A percentile compares a stretch with the other conserved stretches of the same genome.
These are phyloP conservation scores for Heteromeles arbutifolia DNA, from an alignment of 306 rosid genomes.

Conservation along the genomic window DNA sequence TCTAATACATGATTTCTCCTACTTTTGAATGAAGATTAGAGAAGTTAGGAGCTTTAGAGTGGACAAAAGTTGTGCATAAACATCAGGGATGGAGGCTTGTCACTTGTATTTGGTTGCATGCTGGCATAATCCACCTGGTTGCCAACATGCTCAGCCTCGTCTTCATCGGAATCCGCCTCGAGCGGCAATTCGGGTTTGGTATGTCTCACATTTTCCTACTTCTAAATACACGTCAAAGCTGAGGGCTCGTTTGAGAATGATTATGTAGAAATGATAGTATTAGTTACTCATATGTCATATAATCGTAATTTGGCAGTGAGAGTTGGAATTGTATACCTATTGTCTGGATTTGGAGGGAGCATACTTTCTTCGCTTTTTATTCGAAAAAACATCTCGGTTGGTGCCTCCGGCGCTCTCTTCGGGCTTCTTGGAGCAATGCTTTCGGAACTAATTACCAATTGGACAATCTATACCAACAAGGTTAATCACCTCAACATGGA, in stretches of 20 bases:
- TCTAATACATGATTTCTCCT: neutral
- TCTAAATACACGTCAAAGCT: neutral
- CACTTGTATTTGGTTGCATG: constrained; percentile 86
- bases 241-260: neutral
- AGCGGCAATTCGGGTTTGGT: constrained; percentile 90
- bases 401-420: constrained; percentile 88
- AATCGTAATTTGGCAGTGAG: constrained; percentile 47
- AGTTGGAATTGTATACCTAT: constrained; percentile 55
- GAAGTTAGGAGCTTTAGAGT: constrained; percentile 69
- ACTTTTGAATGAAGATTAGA: constrained; percentile 37
- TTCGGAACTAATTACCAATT: constrained; percentile 84
- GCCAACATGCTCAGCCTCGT: constrained; percentile 75
- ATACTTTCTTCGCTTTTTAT: constrained; percentile 58
- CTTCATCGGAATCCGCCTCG: constrained; percentile 81
- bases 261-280: neutral
- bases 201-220: constrained; percentile 11
- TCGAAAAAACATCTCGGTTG: constrained; percentile 68
- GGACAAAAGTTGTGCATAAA: constrained; percentile 45
- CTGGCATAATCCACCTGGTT: constrained; percentile 69
- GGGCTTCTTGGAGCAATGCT: constrained; percentile 99
- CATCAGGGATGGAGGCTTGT: constrained; percentile 89
- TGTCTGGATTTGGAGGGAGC: constrained; percentile 77
- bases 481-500: constrained; percentile 9
- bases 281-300: neutral
- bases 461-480: constrained; percentile 80